phyloP scores from a whole-genome alignment of 345 rosid genomes.

The Citrus reticulata region DNA sequence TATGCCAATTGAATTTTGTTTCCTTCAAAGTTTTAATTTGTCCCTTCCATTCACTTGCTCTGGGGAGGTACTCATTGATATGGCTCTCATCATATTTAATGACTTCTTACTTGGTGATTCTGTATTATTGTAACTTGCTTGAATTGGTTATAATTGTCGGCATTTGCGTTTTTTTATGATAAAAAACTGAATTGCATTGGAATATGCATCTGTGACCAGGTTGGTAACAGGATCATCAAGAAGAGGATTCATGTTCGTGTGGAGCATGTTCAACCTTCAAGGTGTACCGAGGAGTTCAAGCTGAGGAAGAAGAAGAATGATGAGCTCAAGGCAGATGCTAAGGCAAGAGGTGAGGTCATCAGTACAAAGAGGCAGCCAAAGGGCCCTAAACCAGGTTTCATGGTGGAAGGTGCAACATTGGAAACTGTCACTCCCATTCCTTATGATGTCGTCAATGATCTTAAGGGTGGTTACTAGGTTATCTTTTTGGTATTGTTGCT shows the following conservation, averaged over 20 bases:
- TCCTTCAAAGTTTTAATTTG: neutral
- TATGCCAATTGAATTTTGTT: neutral
- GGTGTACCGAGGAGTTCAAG: conserved; percentile 60
- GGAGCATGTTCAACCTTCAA: conserved; percentile 66
- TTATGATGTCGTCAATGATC: conserved; percentile 74
- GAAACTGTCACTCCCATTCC: conserved; percentile 79
- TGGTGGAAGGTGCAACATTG: conserved; percentile 62
- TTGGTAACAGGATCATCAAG: conserved; percentile 54
- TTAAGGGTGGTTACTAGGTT: conserved; percentile 67
- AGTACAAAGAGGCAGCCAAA: conserved; percentile 73
- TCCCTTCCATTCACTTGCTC: neutral
- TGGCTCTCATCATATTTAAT: neutral
- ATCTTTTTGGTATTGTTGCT: conserved; percentile 2
- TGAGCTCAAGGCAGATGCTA: conserved; percentile 61
- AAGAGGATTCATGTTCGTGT: conserved; percentile 71
- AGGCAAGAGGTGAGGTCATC: conserved; percentile 53
- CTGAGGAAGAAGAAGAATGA: conserved; percentile 62
- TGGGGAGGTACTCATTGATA: no score
- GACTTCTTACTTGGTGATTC: neutral
- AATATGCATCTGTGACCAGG: conserved; percentile 23
- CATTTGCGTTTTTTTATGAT: neutral
- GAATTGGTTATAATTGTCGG: neutral
- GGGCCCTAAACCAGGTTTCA: conserved; percentile 75
- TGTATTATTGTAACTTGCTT: neutral
- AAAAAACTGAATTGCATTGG: neutral